These are phyloP conservation scores for Pascua guehoae DNA, from an alignment of 1,284 basidiomycete species.

Conservation along the genomic window DNA sequence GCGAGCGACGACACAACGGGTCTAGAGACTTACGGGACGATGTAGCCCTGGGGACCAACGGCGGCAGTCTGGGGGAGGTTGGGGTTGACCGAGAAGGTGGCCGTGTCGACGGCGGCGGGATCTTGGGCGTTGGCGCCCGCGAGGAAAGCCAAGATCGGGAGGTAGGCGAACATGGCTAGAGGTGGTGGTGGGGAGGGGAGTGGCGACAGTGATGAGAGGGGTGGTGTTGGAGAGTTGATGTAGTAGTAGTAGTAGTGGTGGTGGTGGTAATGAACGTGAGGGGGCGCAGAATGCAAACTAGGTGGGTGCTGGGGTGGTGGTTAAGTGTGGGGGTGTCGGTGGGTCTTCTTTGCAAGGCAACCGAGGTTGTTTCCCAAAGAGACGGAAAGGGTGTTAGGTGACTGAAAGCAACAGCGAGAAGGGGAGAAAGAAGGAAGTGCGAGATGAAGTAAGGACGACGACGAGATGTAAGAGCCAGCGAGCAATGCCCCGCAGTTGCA, in stretches of 20 bases:
- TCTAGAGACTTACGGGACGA: conserved; percentile 38
- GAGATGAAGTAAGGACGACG: too few species aligned
- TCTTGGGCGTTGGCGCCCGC: conserved; percentile 16
- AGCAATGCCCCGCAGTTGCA: too few species aligned
- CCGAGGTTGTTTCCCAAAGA: too few species aligned
- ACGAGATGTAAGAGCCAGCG: too few species aligned
- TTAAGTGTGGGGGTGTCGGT: neutral
- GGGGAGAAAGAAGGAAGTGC: too few species aligned
- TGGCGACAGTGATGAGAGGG: neutral
- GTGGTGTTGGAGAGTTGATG: neutral
- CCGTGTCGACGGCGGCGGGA: conserved; percentile 1
- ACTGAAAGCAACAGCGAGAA: too few species aligned
- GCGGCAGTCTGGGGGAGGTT: conserved; percentile 33
- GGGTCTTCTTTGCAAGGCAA: too few species aligned
- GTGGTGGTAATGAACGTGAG: neutral
- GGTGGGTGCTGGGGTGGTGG: neutral
- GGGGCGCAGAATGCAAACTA: neutral
- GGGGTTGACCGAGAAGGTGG: conserved; percentile 16
- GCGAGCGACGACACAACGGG: too few species aligned
- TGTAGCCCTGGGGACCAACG: conserved; percentile 30
- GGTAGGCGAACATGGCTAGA: neutral
- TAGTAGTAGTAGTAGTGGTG: neutral
- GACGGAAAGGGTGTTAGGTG: too few species aligned
- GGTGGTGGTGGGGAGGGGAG: conserved; percentile 4
- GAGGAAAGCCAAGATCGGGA: conserved; percentile 18